Percentiles rank a stretch among this genome's conserved stretches.
Conservation (phyloP, 495 filamentous ascomycete species). For the Penicillium atrosanguineum region DNA sequence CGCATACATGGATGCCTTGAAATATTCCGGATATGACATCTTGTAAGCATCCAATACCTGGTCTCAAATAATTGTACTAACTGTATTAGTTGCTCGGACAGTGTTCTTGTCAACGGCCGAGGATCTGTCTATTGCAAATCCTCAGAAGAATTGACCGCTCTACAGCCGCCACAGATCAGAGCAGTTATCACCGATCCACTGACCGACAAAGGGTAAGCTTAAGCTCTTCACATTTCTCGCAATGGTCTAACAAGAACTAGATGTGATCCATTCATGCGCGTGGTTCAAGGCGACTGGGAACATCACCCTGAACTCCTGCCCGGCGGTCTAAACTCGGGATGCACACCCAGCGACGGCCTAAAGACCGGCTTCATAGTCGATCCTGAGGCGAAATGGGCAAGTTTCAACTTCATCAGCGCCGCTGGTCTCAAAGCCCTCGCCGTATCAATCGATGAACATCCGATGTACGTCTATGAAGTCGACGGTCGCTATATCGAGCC, state of each 20-base stretch:
- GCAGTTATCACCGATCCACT: neutral
- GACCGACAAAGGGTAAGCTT: neutral
- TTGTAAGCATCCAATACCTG: constrained; percentile 19
- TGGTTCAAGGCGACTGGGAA: constrained; percentile 14
- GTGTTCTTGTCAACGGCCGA: constrained; percentile 52
- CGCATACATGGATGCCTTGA: constrained; percentile 34
- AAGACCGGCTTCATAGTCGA: constrained; percentile 34
- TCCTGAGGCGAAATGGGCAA: constrained; percentile 37
- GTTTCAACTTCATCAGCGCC: constrained; percentile 48
- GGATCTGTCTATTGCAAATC: constrained; percentile 47
- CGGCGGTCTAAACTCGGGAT: constrained; percentile 28
- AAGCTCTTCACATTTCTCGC: neutral
- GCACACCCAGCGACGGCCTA: constrained; percentile 33
- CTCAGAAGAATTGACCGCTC: constrained; percentile 27
- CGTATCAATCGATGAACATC: constrained; percentile 45
- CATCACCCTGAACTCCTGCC: constrained; percentile 27
- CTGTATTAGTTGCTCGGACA: constrained; percentile 38
- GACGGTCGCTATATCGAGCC: constrained; percentile 40
- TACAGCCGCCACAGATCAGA: constrained; percentile 8
- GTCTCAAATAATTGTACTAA: neutral
- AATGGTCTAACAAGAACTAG: neutral
- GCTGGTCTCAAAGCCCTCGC: constrained; percentile 32
- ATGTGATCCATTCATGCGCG: constrained; percentile 24
- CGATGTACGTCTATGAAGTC: constrained; percentile 42
- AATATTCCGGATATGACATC: constrained; percentile 35